A percentile compares a stretch with the other conserved stretches of the same genome.
Conservation (phyloP, 148 eudicot species). For the Salicornia ramosissima region DNA sequence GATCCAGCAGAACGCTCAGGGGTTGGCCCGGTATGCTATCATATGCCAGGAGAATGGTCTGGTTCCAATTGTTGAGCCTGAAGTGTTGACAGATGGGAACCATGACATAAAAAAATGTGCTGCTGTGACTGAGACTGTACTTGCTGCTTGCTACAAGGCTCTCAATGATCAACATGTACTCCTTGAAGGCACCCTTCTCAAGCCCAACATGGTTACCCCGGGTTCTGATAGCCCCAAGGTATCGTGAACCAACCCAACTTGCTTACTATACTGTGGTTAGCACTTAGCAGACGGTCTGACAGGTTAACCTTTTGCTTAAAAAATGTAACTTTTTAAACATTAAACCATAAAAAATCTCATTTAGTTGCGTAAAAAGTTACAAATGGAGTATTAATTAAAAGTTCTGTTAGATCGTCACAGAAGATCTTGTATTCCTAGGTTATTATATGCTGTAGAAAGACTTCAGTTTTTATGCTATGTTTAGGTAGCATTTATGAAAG, state of each 20-base stretch:
- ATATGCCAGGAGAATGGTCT: constrained; percentile 91
- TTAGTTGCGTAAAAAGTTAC: too few species aligned
- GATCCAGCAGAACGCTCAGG: constrained; percentile 85
- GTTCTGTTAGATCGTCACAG: too few species aligned
- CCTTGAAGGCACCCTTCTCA: constrained; percentile 84
- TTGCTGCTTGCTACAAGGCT: constrained; percentile 84
- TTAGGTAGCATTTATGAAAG: too few species aligned
- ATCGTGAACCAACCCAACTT: constrained; percentile 13
- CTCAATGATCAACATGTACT: constrained; percentile 87
- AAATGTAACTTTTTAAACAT: too few species aligned
- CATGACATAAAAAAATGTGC: constrained; percentile 86
- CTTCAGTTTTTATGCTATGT: too few species aligned
- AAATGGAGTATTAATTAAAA: too few species aligned
- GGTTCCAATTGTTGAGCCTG: constrained; percentile 86
- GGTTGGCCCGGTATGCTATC: constrained; percentile 80
- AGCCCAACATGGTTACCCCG: constrained; percentile 97
- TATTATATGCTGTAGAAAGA: too few species aligned
- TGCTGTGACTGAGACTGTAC: constrained; percentile 66
- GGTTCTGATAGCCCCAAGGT: constrained; percentile 82
- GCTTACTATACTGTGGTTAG: not conserved
- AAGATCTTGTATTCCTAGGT: too few species aligned
- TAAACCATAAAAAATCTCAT: too few species aligned
- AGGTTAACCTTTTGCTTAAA: too few species aligned
- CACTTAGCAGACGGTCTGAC: too few species aligned
- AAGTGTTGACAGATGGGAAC: constrained; percentile 68